Evolutionary conservation across 225 moss, liverwort and hornwort species (phyloP).

Genomic region (Thuidium tamariscinum): DNA sequence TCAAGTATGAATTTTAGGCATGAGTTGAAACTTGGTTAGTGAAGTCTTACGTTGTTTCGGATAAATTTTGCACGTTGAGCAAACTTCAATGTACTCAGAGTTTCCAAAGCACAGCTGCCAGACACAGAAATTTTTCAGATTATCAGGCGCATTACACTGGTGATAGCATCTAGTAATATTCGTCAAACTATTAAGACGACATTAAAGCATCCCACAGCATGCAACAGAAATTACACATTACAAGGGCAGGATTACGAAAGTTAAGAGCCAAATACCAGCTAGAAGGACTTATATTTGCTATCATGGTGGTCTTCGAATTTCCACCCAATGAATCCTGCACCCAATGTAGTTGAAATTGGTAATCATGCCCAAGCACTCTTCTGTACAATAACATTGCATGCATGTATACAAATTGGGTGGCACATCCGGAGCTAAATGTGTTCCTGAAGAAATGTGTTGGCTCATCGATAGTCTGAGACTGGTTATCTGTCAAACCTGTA

Average conservation of each 20-base stretch:
- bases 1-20: neutral
- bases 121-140: neutral
- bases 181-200: neutral
- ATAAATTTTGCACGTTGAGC: constrained; percentile 62
- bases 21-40: neutral
- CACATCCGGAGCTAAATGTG: neutral
- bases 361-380: neutral
- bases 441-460: neutral
- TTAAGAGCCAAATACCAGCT: constrained; percentile 26
- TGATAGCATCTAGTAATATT: neutral
- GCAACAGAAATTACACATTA: neutral
- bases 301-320: constrained; percentile 62
- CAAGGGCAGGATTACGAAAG: neutral
- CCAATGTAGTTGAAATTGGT: neutral
- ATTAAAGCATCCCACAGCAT: neutral
- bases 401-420: neutral
- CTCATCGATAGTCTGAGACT: neutral
- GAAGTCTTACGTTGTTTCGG: constrained; percentile 33
- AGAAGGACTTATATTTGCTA: constrained; percentile 61
- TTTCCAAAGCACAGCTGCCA: constrained; percentile 60
- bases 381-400: neutral
- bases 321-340: constrained; percentile 57
- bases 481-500: constrained; percentile 28
- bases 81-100: constrained; percentile 59
- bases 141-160: neutral